phyloP scores from a whole-genome alignment of 2,329 filamentous ascomycete genomes.

The Colletotrichum theobromicola region DNA sequence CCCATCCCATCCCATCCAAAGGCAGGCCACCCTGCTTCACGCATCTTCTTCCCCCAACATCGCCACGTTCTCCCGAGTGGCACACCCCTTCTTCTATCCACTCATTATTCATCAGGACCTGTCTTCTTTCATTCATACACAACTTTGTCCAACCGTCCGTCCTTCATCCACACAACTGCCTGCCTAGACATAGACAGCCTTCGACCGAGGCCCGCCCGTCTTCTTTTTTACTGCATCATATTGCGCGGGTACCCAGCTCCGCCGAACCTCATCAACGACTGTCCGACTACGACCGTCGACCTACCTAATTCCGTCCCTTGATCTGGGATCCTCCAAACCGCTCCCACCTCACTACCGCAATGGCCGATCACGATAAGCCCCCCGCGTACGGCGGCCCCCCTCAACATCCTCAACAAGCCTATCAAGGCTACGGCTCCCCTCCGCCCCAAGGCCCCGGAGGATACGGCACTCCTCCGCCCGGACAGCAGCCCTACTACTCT shows the following conservation, averaged over 20 bases:
- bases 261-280: background rate
- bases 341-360: conserved; percentile 25
- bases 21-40: background rate
- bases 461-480: conserved; percentile 37
- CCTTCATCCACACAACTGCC: background rate
- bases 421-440: conserved; percentile 44
- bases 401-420: conserved; percentile 47
- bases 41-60: background rate
- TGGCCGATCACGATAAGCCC: conserved; percentile 54
- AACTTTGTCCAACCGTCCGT: background rate
- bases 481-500: conserved; percentile 38
- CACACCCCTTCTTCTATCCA: background rate
- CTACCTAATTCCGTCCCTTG: background rate
- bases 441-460: conserved; percentile 35
- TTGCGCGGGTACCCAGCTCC: background rate
- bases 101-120: background rate
- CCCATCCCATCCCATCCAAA: background rate
- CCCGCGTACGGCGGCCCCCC: conserved; percentile 50
- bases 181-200: background rate
- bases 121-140: background rate
- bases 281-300: background rate
- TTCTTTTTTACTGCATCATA: background rate
- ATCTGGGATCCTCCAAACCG: background rate
- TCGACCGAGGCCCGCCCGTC: background rate
- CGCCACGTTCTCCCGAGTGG: conserved; percentile 10